These are phyloP conservation scores for Gorgonomyces haynaldii DNA, from an alignment of 192 early-diverging fungal species.

Conservation along the genomic window DNA sequence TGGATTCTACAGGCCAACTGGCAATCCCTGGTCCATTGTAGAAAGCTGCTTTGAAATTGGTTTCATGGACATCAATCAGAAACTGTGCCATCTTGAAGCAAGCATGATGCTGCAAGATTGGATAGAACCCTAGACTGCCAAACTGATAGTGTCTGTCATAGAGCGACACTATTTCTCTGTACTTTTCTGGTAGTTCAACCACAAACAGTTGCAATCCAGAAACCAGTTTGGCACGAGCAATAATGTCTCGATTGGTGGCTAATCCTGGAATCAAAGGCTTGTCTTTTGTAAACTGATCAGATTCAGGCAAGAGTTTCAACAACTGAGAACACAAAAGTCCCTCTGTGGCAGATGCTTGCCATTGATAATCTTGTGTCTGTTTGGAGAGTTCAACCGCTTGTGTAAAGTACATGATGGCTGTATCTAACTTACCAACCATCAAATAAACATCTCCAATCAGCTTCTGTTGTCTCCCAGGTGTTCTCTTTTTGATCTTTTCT, in stretches of 20 bases:
- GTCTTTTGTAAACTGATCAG: background rate
- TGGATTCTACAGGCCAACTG: constrained; percentile 15
- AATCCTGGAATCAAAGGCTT: background rate
- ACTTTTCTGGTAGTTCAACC: constrained; percentile 54
- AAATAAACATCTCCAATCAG: constrained; percentile 63
- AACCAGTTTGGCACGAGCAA: background rate
- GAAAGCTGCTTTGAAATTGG: constrained; percentile 22
- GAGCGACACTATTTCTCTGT: constrained; percentile 46
- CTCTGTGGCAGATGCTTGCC: constrained; percentile 66
- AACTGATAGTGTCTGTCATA: constrained; percentile 39
- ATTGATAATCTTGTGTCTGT: constrained; percentile 55
- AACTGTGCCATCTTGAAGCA: constrained; percentile 60
- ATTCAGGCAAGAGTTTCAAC: constrained; percentile 30
- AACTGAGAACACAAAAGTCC: constrained; percentile 51
- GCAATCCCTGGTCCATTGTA: constrained; percentile 28
- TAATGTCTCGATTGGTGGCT: background rate
- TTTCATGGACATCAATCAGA: constrained; percentile 32
- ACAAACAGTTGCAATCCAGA: constrained; percentile 20
- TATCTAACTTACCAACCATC: constrained; percentile 56
- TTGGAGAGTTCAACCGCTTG: constrained; percentile 57
- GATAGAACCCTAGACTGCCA: constrained; percentile 23
- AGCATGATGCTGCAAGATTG: constrained; percentile 52
- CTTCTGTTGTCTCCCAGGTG: constrained; percentile 61
- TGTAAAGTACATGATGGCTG: constrained; percentile 59
- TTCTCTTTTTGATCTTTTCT: constrained; percentile 45